Evolutionary conservation across 805 yeast genomes (phyloP), one percentile per base, ranked within the genome.

Genomic region (Ogataea nakhonphanomensis): DNA sequence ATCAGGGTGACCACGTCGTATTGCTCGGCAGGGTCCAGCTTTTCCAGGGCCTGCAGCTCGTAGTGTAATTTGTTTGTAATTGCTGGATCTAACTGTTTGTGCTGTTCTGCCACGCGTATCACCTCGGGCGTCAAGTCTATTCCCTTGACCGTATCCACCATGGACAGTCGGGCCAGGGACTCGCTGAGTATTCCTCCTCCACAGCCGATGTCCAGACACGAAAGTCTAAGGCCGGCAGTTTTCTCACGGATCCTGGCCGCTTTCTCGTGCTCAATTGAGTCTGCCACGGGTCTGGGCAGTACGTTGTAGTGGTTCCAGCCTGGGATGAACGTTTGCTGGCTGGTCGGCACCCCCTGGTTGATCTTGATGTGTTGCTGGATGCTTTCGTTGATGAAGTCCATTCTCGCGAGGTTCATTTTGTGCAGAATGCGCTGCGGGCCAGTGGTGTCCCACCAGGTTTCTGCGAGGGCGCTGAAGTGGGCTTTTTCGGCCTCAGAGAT

Each of bases 111-210:
- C 3, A 89, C 93, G 38, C 73, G 74, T 12, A 93, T 57, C 7
- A 90, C 96, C 30, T 88, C 95, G 0, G 74, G 71, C 0, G 97
- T 84, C 54, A 91, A 70, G 62, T 93, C 99, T 31, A 91, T 76
- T 2, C 95, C 99, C 35, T 67, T 71, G 5, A 93, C 96, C 1
- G 66, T 57, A 8, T 69, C 58, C 4, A 87, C 77, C 43, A 74
- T 74, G 4, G 74, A 73, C 51, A 85, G 64, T 49, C 99, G 69
- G 0, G 95, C 96, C 56, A 93, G 62, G 0, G 91, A 81, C 58
- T 93, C 99, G 5, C 90, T 69, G 13, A 93, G 66, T 20, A 93
- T 81, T 0, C 99, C 99, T n/a, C 99, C 99, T 13, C 99, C 99
- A 61, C 99, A 93, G 1, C 99, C 99, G 38, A 93, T 79, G 58